A percentile compares a stretch with the other conserved stretches of the same genome.
Evolutionary conservation across 2,329 filamentous ascomycete genomes (phyloP).

Genomic region (Pyricularia sp.): DNA sequence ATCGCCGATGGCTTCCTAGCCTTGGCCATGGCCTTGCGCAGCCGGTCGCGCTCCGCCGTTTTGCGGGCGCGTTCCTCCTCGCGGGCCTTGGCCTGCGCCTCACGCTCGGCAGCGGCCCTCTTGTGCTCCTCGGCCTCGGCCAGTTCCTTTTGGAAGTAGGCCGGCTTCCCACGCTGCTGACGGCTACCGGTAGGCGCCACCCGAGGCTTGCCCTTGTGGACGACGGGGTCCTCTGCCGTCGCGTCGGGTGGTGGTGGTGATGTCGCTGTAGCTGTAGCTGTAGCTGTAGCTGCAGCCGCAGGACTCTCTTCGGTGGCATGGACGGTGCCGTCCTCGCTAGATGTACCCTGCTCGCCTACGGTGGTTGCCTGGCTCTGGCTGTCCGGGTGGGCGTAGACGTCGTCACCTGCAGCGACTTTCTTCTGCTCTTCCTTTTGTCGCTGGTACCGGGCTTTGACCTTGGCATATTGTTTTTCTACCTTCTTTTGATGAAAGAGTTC

Average conservation of each 20-base stretch:
- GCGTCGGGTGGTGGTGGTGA: not conserved
- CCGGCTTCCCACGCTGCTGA: slow-evolving; percentile 27
- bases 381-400: slow-evolving; percentile 26
- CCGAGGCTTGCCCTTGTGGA: not conserved
- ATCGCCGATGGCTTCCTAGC: slow-evolving; percentile 52
- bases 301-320: not conserved
- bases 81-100: slow-evolving; percentile 34
- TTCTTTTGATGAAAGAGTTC: slow-evolving; percentile 87
- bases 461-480: slow-evolving; percentile 85
- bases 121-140: slow-evolving; percentile 33
- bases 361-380: slow-evolving; percentile 19
- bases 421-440: not conserved
- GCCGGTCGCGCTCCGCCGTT: slow-evolving; percentile 53
- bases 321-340: not conserved
- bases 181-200: slow-evolving; percentile 6
- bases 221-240: not conserved
- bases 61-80: slow-evolving; percentile 47
- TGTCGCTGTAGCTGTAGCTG: not conserved
- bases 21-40: slow-evolving; percentile 61
- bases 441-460: slow-evolving; percentile 56
- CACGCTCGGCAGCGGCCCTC: slow-evolving; percentile 19
- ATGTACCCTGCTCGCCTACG: not conserved
- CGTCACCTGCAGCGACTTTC: not conserved
- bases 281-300: not conserved
- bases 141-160: slow-evolving; percentile 58